Base-by-base conservation (phyloP, 2,329 filamentous ascomycete genomes). In the Fusarium keratoplasticum region DNA sequence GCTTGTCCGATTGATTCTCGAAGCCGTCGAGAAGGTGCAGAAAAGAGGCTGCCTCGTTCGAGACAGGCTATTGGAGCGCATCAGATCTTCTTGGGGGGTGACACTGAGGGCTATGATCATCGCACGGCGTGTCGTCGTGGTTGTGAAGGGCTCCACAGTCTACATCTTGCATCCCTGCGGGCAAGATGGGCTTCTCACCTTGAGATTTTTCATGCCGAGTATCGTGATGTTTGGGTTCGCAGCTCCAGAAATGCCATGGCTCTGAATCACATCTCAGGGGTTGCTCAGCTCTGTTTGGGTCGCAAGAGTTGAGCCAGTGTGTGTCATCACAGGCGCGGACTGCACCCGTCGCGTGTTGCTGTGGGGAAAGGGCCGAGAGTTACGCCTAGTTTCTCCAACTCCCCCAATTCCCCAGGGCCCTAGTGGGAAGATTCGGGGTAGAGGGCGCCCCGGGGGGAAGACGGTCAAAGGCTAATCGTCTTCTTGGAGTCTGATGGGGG, bases 281-380 rank as follows among this genome's bases (percentile, higher is more conserved):
- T 25, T 47, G 8, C 16, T 29, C 20, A 18, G 22, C 55, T 29
- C 55, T 40, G 60, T 36, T 64, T 64, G 60, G 60, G 11, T 57
- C 27, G 60, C 38, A 42, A 59, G 20, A 67, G 20, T 47, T 36
- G 50, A 36, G 44, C 20, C 55, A 22, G 44, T 11, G 62, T 63
- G 71, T 67, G 66, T 74, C 73, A 70, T 69, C 59, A 62, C n/a
- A 59, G 44, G 44, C 25, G 27, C 7, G 20, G 20, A 57, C 52
- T 65, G 66, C 63, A 69, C 42, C 50, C 18, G 54, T 76, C 70
- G 61, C 59, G 18, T 70, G 70, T 66, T 69, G 64, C 64, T 71
- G 73, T 71, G 75, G 76, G 75, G 76, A 78, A 78, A 76, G 75
- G 70, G 25, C 76, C 72, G 67, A 78, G 73, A 74, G 25, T 65